These are phyloP conservation scores for Acanthochlamys bracteata DNA, from an alignment of 106 monocot genomes.

Conservation along the genomic window DNA sequence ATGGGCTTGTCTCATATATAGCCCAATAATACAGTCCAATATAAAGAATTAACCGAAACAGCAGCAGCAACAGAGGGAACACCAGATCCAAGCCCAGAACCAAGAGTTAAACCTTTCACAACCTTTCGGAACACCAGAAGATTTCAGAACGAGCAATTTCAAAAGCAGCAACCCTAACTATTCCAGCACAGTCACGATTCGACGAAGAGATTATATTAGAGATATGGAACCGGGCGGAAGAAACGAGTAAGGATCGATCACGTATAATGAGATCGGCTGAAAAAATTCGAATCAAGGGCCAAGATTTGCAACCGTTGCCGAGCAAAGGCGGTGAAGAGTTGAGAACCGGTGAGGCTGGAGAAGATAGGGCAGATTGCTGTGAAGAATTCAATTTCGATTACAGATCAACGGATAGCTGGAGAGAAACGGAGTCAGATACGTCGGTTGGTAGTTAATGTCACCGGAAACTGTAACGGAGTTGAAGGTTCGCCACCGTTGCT, in stretches of 20 bases:
- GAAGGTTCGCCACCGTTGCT: no score
- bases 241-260: slow-evolving; percentile 39
- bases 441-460: no score
- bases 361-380: slow-evolving; percentile 8
- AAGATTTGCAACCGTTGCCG: slow-evolving; percentile 86
- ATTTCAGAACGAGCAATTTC: slow-evolving; percentile 48
- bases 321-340: slow-evolving; percentile 55
- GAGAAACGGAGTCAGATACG: no score
- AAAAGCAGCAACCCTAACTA: slow-evolving; percentile 69
- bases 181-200: slow-evolving; percentile 78
- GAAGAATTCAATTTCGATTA: neutral
- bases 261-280: slow-evolving; percentile 51
- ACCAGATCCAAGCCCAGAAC: slow-evolving; percentile 85
- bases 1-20: no score
- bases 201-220: slow-evolving; percentile 35
- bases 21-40: no score
- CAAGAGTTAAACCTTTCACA: slow-evolving; percentile 80
- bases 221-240: slow-evolving; percentile 52
- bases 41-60: slow-evolving; percentile 55
- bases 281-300: slow-evolving; percentile 88
- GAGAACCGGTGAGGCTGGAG: slow-evolving; percentile 45
- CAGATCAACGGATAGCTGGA: no score
- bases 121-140: slow-evolving; percentile 68
- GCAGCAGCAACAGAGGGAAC: slow-evolving; percentile 90
- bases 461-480: no score